Base-by-base conservation (phyloP, 805 yeast genomes). In the Wickerhamiella sergipiensis region DNA sequence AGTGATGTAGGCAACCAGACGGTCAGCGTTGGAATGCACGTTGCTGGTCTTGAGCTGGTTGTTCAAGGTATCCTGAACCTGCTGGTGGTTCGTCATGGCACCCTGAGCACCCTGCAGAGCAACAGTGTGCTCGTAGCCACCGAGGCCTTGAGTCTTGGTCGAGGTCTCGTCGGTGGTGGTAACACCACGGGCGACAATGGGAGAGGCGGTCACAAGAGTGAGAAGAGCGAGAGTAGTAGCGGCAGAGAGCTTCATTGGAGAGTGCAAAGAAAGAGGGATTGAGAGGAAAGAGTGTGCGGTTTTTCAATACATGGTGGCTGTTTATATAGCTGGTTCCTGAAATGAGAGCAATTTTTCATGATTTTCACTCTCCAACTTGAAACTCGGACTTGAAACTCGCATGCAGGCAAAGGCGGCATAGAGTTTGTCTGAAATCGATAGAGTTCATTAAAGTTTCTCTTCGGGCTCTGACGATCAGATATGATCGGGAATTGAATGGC, bases 1-100 rank as follows among this genome's bases (percentile, higher is more conserved):
- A 29, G 66, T 60, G 45, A 63, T 56, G 57, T 26, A 57, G 40
- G 58, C 57, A n/a, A 33, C 46, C 18, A 57, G 19, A 26, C 55
- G 55, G 42, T 50, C 53, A 21, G 55, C 53, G 42, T 46, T 49
- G 29, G 53, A 43, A 46, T 53, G 53, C 12, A 21, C 24, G 47
- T 40, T 48, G 47, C 47, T 40, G 15, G 33, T 9, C 48, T 49
- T 24, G 42, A 52, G 46, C 47, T 44, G 51, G 47, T 33, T 22
- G 53, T 46, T 50, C 49, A 45, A 36, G 46, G 47, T 54, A 26
- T 51, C 54, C 49, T 51, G 53, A 21, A 55, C 58, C 52, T 56
- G 59, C 29, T 47, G 52, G 38, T 47, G 45, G 54, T 55, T 57
- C 44, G 53, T 48, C 39, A 59, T 43, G 26, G 59, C 21, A 43